Conservation (phyloP, 805 yeast genomes). For the Yarrowia hollandica region DNA sequence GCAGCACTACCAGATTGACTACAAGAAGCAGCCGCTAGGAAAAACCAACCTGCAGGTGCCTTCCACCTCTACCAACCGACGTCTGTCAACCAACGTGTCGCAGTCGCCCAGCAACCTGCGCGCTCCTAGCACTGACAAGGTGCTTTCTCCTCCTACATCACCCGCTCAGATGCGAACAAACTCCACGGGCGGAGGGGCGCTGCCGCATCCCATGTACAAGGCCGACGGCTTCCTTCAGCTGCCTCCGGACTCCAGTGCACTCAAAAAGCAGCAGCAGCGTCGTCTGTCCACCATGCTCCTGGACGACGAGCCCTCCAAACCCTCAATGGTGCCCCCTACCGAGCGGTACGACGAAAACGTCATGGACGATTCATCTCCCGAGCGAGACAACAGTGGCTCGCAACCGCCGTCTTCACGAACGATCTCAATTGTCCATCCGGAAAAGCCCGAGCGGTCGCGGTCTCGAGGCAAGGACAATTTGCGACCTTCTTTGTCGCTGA, state of each 20-base stretch:
- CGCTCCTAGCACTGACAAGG: not conserved
- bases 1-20: constrained; percentile 23
- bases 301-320: constrained; percentile 15
- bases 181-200: not conserved
- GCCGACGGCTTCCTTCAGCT: constrained; percentile 25
- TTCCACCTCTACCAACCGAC: not conserved
- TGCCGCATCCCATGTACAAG: constrained; percentile 12
- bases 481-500: constrained; percentile 20
- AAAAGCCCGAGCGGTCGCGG: constrained; percentile 22
- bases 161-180: constrained; percentile 16
- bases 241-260: constrained; percentile 16
- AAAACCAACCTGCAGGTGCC: not conserved
- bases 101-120: constrained; percentile 9
- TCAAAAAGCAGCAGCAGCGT: constrained; percentile 25
- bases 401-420: constrained; percentile 21
- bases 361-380: constrained; percentile 24
- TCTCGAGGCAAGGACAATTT: constrained; percentile 16
- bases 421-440: constrained; percentile 27
- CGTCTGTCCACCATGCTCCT: constrained; percentile 1
- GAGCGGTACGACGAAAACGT: constrained; percentile 11
- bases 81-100: constrained; percentile 4
- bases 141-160: not conserved
- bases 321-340: not conserved
- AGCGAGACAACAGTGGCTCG: constrained; percentile 14
- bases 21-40: constrained; percentile 21